Percentiles rank a stretch among this genome's conserved stretches.
Evolutionary conservation across 2,329 filamentous ascomycete genomes (phyloP).

Genomic region (Tolypocladium paradoxum): DNA sequence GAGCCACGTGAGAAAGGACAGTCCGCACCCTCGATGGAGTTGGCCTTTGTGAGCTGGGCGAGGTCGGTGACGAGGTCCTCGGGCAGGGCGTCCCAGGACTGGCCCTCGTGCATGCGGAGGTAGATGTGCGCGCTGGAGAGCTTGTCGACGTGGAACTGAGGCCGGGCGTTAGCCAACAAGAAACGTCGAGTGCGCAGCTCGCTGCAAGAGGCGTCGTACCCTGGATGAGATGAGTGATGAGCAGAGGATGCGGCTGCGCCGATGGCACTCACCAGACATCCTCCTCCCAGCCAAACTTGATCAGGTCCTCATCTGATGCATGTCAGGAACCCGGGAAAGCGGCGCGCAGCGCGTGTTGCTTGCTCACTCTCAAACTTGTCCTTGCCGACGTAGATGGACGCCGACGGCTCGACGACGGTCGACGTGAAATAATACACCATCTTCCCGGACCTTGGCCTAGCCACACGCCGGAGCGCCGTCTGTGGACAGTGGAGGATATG

Average conservation of each 20-base stretch:
- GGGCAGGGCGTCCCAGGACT: slow-evolving; percentile 76
- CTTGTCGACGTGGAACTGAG: slow-evolving; percentile 92
- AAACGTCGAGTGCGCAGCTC: neutral
- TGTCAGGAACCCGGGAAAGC: slow-evolving; percentile 3
- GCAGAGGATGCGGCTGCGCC: neutral
- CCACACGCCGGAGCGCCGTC: neutral
- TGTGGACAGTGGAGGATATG: too few species aligned
- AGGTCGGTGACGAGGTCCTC: slow-evolving; percentile 69
- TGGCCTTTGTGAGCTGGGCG: slow-evolving; percentile 96
- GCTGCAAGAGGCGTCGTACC: slow-evolving; percentile 13
- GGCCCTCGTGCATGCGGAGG: slow-evolving; percentile 66
- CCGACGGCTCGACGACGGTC: slow-evolving; percentile 67
- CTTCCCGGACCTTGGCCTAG: neutral
- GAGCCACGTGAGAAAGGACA: too few species aligned
- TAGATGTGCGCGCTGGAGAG: slow-evolving; percentile 95
- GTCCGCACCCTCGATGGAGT: slow-evolving; percentile 78
- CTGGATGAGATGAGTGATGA: slow-evolving; percentile 9
- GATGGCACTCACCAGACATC: slow-evolving; percentile 70
- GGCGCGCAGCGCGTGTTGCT: slow-evolving; percentile 16
- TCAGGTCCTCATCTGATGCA: slow-evolving; percentile 81
- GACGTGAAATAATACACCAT: slow-evolving; percentile 99
- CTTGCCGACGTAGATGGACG: slow-evolving; percentile 92
- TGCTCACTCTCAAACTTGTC: slow-evolving; percentile 94
- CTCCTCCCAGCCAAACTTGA: slow-evolving; percentile 87
- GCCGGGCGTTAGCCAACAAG: neutral